phyloP scores from a whole-genome alignment of 2,329 filamentous ascomycete species.

The Beauveria sp. region DNA sequence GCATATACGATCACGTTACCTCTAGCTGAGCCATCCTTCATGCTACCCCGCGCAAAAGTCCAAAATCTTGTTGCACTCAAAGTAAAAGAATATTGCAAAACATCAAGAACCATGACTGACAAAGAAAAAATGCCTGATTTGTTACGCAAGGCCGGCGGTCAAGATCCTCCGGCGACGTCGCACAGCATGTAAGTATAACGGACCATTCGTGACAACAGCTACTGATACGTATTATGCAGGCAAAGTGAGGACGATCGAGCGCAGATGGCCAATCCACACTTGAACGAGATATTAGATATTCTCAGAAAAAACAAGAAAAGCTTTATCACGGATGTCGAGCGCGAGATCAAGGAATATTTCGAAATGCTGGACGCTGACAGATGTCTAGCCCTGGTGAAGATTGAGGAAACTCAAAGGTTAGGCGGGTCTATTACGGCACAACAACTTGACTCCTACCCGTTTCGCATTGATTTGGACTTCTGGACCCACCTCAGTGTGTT shows the following conservation, averaged over 20 bases:
- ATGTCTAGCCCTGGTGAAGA: neutral
- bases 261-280: neutral
- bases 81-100: neutral
- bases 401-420: neutral
- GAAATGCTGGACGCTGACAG: too few relatives aligned
- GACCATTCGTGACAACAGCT: neutral
- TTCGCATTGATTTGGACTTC: neutral
- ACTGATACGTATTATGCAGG: neutral
- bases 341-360: too few relatives aligned
- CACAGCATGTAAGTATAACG: neutral
- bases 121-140: neutral
- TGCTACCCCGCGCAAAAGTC: neutral
- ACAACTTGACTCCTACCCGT: neutral
- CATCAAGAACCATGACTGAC: neutral
- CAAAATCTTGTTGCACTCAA: neutral
- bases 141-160: neutral
- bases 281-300: neutral
- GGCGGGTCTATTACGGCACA: neutral
- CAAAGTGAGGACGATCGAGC: rapidly evolving
- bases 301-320: neutral
- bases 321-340: too few relatives aligned
- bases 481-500: neutral
- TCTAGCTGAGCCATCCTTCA: neutral
- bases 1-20: neutral
- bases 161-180: neutral